These are phyloP conservation scores for Graphilbum fragrans DNA, from an alignment of 2,329 filamentous ascomycete genomes.

Conservation along the genomic window DNA sequence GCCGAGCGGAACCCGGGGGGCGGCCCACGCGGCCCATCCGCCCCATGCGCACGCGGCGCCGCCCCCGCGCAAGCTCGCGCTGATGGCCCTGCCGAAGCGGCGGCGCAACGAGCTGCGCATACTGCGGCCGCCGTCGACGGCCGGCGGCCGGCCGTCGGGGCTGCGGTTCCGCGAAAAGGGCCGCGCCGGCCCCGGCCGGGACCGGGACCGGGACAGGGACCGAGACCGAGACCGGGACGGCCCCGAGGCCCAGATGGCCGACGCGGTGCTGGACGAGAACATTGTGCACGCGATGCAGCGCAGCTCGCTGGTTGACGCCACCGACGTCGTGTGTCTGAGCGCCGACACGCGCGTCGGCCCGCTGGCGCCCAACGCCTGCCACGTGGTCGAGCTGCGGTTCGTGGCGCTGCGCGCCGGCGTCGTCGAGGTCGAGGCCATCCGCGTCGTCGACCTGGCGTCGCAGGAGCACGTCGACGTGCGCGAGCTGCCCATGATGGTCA, in stretches of 20 bases:
- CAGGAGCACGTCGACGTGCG: constrained; percentile 68
- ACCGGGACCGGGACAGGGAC: neutral
- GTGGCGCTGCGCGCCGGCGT: constrained; percentile 55
- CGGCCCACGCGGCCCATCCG: constrained; percentile 5
- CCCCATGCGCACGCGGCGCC: constrained; percentile 13
- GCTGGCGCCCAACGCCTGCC: constrained; percentile 58
- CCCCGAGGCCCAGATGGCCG: constrained; percentile 24
- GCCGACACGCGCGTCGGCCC: constrained; percentile 65
- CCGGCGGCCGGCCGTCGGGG: constrained; percentile 17
- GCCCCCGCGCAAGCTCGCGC: constrained; percentile 52
- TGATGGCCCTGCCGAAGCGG: constrained; percentile 55
- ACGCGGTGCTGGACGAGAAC: constrained; percentile 60
- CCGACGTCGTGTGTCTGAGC: constrained; percentile 59
- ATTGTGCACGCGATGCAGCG: constrained; percentile 60
- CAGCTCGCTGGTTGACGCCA: constrained; percentile 47
- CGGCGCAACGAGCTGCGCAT: constrained; percentile 44
- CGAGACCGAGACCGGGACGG: constrained; percentile 14
- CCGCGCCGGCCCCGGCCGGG: neutral
- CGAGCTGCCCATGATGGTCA: constrained; percentile 59
- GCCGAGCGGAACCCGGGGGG: no score
- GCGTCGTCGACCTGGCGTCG: constrained; percentile 60
- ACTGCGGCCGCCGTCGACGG: constrained; percentile 40
- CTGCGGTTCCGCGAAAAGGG: neutral
- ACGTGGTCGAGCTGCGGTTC: constrained; percentile 62
- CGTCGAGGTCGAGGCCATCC: constrained; percentile 57